These are phyloP conservation scores for Lithohypha guttulata DNA, from an alignment of 2,329 filamentous ascomycete species.

Conservation along the genomic window DNA sequence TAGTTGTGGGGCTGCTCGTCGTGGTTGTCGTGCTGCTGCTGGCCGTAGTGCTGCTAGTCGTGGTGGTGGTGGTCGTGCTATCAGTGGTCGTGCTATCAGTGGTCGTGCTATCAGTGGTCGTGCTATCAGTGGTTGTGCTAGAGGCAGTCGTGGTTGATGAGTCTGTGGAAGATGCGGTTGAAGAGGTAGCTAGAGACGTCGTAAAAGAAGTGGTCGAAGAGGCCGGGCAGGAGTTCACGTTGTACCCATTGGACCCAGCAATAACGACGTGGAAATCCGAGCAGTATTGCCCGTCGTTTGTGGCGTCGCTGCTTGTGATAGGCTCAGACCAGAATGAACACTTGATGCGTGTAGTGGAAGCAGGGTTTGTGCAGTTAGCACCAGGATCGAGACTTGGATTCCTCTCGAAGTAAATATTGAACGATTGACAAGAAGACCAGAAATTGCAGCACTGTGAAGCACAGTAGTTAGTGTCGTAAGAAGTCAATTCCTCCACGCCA, in stretches of 20 bases:
- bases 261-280: slow-evolving; percentile 13
- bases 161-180: neutral
- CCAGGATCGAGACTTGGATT: slow-evolving; percentile 26
- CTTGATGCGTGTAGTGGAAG: slow-evolving; percentile 10
- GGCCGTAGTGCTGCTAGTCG: too few species aligned
- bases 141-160: neutral
- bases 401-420: slow-evolving; percentile 21
- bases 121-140: neutral
- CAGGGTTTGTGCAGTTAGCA: slow-evolving; percentile 21
- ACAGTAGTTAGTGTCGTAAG: slow-evolving; percentile 12
- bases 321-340: slow-evolving; percentile 13
- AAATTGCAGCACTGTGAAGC: slow-evolving; percentile 19
- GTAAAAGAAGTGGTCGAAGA: neutral
- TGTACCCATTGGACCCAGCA: slow-evolving; percentile 14
- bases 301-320: slow-evolving; percentile 2
- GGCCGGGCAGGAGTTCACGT: neutral
- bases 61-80: too few species aligned
- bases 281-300: slow-evolving; percentile 21
- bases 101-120: neutral
- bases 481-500: slow-evolving; percentile 11
- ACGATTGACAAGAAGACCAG: slow-evolving; percentile 11
- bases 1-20: too few species aligned
- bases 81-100: neutral
- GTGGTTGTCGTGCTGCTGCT: too few species aligned
- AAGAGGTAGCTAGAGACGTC: neutral